These are phyloP conservation scores for Ophidiomyces ophidiicola DNA, from an alignment of 2,329 filamentous ascomycete species.

Conservation along the genomic window DNA sequence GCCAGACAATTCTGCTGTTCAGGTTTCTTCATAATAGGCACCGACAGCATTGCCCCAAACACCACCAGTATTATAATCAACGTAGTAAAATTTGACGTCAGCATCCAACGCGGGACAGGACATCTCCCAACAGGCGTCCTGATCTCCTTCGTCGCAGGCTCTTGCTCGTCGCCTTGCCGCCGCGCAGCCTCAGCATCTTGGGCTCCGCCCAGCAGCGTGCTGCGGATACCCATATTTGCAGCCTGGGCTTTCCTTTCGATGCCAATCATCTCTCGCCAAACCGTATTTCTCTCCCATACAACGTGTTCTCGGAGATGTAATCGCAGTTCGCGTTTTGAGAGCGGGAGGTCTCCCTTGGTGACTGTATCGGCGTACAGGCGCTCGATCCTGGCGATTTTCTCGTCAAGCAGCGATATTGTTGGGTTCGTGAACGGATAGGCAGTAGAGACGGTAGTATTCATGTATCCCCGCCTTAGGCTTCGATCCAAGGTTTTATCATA, in stretches of 20 bases:
- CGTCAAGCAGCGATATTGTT: slow-evolving; percentile 59
- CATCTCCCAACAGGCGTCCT: slow-evolving; percentile 69
- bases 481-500: slow-evolving; percentile 93
- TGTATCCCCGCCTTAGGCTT: slow-evolving; percentile 64
- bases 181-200: slow-evolving; percentile 55
- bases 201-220: slow-evolving; percentile 66
- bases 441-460: slow-evolving; percentile 58
- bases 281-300: slow-evolving; percentile 96
- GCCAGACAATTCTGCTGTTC: slow-evolving; percentile 96
- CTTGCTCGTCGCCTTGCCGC: slow-evolving; percentile 73
- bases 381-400: slow-evolving; percentile 63
- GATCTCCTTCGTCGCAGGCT: slow-evolving; percentile 54
- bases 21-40: slow-evolving; percentile 71
- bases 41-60: slow-evolving; percentile 60
- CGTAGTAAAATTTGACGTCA: slow-evolving; percentile 68
- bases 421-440: slow-evolving; percentile 69
- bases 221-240: slow-evolving; percentile 68
- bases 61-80: slow-evolving; percentile 57
- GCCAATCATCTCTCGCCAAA: slow-evolving; percentile 98
- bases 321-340: slow-evolving; percentile 73
- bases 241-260: slow-evolving; percentile 93
- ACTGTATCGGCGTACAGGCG: slow-evolving; percentile 67
- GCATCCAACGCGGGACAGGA: slow-evolving; percentile 65
- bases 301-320: slow-evolving; percentile 91
- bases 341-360: slow-evolving; percentile 62